phyloP scores from a whole-genome alignment of 345 rosid genomes.

The Brassica cretica region DNA sequence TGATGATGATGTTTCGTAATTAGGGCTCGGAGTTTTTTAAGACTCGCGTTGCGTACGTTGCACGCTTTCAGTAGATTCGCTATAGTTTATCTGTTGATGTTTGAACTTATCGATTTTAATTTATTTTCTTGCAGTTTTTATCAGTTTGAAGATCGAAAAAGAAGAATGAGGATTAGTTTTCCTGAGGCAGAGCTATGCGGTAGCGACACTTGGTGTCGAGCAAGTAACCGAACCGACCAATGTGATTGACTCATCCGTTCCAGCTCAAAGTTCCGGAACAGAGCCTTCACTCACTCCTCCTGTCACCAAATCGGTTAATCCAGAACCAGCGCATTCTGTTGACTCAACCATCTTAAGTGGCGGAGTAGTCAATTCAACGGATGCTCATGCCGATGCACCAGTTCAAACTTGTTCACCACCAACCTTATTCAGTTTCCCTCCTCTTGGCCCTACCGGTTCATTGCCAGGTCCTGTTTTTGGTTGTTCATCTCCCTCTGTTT shows the following conservation, averaged over 20 bases:
- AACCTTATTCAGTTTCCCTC: too few species aligned
- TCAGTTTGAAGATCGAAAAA: slow-evolving; percentile 9
- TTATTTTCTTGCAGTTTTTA: neutral
- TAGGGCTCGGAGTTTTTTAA: too few species aligned
- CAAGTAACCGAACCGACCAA: slow-evolving; percentile 11
- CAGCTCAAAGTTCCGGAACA: neutral
- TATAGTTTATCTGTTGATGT: too few species aligned
- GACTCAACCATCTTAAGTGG: neutral
- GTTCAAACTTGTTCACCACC: neutral
- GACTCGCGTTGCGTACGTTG: too few species aligned
- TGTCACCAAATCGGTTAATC: neutral
- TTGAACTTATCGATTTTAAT: too few species aligned
- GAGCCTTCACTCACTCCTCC: neutral
- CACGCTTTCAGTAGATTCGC: too few species aligned
- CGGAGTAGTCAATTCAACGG: too few species aligned
- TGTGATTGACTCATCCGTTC: slow-evolving; percentile 7
- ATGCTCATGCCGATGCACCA: neutral
- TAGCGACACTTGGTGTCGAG: slow-evolving; percentile 13
- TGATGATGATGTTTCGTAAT: too few species aligned
- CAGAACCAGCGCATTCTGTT: neutral
- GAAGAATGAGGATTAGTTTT: slow-evolving; percentile 23
- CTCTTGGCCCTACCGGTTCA: neutral
- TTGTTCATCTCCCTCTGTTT: neutral
- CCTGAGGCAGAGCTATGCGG: slow-evolving; percentile 21
- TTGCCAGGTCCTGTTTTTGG: neutral